phyloP scores from a whole-genome alignment of 108 stramenopile species.

The Conticribra guillardii region DNA sequence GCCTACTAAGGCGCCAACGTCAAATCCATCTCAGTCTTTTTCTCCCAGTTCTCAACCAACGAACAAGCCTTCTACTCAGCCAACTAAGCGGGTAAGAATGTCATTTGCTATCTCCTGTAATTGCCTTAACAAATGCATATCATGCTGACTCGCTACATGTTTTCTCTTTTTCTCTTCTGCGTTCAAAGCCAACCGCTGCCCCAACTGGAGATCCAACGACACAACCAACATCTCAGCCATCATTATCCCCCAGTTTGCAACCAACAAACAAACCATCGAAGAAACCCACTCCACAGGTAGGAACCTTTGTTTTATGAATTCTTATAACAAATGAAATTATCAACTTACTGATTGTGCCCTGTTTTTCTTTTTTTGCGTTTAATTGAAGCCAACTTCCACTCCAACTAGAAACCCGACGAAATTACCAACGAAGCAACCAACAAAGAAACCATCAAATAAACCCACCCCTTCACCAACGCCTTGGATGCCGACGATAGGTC shows the following conservation, averaged over 20 bases:
- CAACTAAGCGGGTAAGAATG: not conserved
- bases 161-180: not conserved
- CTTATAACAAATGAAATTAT: no score
- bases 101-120: no score
- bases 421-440: conserved; percentile 1
- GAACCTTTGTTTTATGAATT: no score
- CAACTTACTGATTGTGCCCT: no score
- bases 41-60: not conserved
- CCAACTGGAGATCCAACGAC: not conserved
- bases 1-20: not conserved
- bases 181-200: not conserved
- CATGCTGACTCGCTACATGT: no score
- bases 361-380: no score
- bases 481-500: not conserved
- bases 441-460: conserved; percentile 8
- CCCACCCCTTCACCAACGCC: not conserved
- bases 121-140: no score
- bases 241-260: not conserved
- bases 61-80: not conserved
- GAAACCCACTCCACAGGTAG: not conserved
- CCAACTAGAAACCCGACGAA: conserved; percentile 5
- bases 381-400: no score
- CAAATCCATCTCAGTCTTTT: not conserved
- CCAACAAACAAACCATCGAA: not conserved
- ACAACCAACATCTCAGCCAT: not conserved